Base-by-base conservation (phyloP, 2,329 filamentous ascomycete genomes). In the Cytospora piceae region DNA sequence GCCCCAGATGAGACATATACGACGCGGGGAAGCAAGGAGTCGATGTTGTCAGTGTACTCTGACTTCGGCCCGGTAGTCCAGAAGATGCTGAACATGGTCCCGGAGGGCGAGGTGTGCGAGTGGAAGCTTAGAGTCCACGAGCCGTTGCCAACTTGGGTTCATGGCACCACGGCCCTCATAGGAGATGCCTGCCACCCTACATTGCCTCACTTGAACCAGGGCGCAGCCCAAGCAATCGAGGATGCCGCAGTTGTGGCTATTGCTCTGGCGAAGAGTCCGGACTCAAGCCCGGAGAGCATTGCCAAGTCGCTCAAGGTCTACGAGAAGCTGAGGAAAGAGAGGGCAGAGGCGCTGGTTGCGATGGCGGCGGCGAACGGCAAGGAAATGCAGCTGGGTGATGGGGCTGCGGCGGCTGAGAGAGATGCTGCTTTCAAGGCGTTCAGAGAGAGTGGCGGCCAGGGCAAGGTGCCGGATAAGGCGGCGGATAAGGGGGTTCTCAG, bases 151-250 rank as follows among this genome's bases (percentile, higher is more conserved):
- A 87, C 84, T 5, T 91, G 88, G 88, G 79, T 86, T 0, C 76
- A 84, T 46, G 81, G 81, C 14, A 78, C 75, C 14, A 77, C 80
- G 2, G 85, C 83, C 3, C 77, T 88, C 4, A 78, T 87, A 0
- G 85, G 85, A 24, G 86, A 88, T 71, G 83, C 85, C 1, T 87
- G 84, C 71, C 87, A 89, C 73, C 85, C 87, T 0, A 89, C 86
- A 2, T 78, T 89, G 0, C 87, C 87, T 0, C 87, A 89, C 73
- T 77, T 89, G 62, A 85, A 84, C 0, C 87, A 90, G 73, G 87
- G 87, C 11, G 87, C 87, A 0, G 87, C 87, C 1, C 86, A 89
- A 72, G 86, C 87, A 0, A 86, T 90, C 62, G 87, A 90, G 74
- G 87, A 90, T 69, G 85, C 82, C 0, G 85, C 83, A 0, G 85